A percentile compares a stretch with the other conserved stretches of the same genome.
Evolutionary conservation across 306 rosid species (phyloP).

Genomic region (Calophaca sinica): DNA sequence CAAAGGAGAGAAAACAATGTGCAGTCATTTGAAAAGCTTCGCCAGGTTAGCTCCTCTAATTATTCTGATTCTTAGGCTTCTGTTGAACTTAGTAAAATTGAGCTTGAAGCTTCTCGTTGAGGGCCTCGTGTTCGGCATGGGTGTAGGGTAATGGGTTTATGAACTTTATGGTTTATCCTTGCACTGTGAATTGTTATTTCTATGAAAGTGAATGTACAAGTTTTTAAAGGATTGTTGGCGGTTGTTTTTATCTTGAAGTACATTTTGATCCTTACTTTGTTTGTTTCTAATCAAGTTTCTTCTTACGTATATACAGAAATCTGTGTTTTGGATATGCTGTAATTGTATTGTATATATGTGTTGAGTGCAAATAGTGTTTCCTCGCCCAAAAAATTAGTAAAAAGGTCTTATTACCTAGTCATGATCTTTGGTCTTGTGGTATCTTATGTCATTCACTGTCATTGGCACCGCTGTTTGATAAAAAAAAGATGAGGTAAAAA

Average conservation of each 20-base stretch:
- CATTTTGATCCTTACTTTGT: not conserved
- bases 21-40: conserved; percentile 99
- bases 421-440: conserved; percentile 2
- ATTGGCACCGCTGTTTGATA: not conserved
- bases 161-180: conserved; percentile 32
- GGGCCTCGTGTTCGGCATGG: conserved; percentile 12
- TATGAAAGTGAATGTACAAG: not conserved
- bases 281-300: conserved; percentile 30
- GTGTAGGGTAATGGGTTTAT: conserved; percentile 3
- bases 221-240: not conserved
- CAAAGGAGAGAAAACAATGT: conserved; percentile 98
- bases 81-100: conserved; percentile 31
- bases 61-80: conserved; percentile 29
- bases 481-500: not conserved
- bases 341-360: not conserved
- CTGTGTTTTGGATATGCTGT: conserved; percentile 4
- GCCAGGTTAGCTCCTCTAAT: conserved; percentile 69
- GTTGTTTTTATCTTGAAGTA: no score
- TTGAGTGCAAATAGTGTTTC: conserved; percentile 23
- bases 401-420: conserved; percentile 3
- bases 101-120: conserved; percentile 19
- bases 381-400: conserved; percentile 8
- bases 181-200: conserved; percentile 16
- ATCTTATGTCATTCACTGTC: conserved; percentile 19
- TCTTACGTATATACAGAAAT: not conserved